A percentile compares a stretch with the other conserved stretches of the same genome.
Evolutionary conservation across 2,329 filamentous ascomycete species (phyloP).

Genomic region (Microdochium paspali): DNA sequence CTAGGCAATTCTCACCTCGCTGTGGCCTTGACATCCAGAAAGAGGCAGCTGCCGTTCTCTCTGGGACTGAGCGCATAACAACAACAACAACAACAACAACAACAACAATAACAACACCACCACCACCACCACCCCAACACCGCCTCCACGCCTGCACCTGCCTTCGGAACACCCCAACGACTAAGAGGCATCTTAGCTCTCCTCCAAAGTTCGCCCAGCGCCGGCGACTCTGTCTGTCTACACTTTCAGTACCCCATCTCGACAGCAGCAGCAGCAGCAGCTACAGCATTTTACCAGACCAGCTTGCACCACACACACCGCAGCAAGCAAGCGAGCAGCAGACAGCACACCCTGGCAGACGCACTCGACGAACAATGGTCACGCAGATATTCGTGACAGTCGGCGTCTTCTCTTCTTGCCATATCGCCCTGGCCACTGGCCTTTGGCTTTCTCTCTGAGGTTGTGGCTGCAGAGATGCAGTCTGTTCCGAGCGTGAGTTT

Average conservation of each 20-base stretch:
- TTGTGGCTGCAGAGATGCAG: slow-evolving; percentile 32
- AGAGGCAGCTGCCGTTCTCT: too few species aligned
- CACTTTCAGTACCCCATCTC: too few species aligned
- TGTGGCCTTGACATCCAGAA: too few species aligned
- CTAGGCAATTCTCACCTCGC: too few species aligned
- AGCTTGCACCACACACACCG: neutral
- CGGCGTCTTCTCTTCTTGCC: slow-evolving; percentile 11
- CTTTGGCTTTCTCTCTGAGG: slow-evolving; percentile 18
- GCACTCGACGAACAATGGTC: slow-evolving; percentile 3
- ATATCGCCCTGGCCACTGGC: slow-evolving; percentile 15
- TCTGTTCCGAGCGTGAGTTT: slow-evolving; percentile 43
- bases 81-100: too few species aligned
- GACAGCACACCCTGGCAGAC: neutral
- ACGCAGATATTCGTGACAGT: slow-evolving; percentile 15
- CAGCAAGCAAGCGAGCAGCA: neutral
- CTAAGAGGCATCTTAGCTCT: too few species aligned
- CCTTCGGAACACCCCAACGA: too few species aligned
- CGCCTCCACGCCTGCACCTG: too few species aligned
- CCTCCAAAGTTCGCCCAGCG: too few species aligned
- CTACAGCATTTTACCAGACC: neutral
- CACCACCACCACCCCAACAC: neutral
- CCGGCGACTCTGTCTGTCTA: too few species aligned
- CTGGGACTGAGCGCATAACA: too few species aligned
- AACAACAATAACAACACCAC: neutral
- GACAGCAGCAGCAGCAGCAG: too few species aligned